Percentiles rank a stretch among this genome's conserved stretches.
These are phyloP conservation scores for Choanephora cucurbitarum DNA, from an alignment of 371 early-diverging fungal genomes.

Conservation along the genomic window DNA sequence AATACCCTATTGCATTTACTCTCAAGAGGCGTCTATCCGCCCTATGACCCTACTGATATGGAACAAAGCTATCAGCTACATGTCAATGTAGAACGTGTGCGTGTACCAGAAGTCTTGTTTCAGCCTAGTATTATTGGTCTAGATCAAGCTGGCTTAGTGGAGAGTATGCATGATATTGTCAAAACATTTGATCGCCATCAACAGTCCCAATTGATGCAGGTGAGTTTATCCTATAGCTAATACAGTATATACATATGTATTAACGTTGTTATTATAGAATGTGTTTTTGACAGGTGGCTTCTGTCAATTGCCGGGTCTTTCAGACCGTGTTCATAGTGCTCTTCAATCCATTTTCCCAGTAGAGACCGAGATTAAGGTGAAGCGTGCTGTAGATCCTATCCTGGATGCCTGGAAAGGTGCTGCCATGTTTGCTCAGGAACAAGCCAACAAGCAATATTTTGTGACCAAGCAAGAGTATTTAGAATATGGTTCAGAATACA, in stretches of 20 bases:
- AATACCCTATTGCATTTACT: conserved; percentile 55
- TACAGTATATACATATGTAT: no score
- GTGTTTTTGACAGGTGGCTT: conserved; percentile 84
- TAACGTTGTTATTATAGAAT: conserved; percentile 42
- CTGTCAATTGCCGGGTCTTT: conserved; percentile 63
- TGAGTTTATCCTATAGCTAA: no score
- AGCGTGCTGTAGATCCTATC: conserved; percentile 68
- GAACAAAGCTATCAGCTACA: conserved; percentile 79
- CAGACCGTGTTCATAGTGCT: conserved; percentile 60
- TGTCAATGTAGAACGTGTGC: conserved; percentile 84
- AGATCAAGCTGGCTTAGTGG: conserved; percentile 86
- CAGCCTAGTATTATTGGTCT: conserved; percentile 85
- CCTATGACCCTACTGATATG: conserved; percentile 67
- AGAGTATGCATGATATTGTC: conserved; percentile 72
- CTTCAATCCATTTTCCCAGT: conserved; percentile 68
- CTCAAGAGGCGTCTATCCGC: conserved; percentile 57
- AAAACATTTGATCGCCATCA: conserved; percentile 55
- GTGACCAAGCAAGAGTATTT: conserved; percentile 75
- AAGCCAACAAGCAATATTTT: conserved; percentile 38
- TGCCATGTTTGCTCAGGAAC: conserved; percentile 52
- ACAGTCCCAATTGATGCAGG: conserved; percentile 51
- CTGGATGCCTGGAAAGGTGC: conserved; percentile 90
- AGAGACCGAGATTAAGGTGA: conserved; percentile 58
- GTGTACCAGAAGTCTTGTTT: conserved; percentile 87
- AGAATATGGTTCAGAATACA: conserved; percentile 83